Evolutionary conservation across 305 asterid species (phyloP), one percentile per base, ranked within the genome.

Genomic region (Rubia tinctorum): DNA sequence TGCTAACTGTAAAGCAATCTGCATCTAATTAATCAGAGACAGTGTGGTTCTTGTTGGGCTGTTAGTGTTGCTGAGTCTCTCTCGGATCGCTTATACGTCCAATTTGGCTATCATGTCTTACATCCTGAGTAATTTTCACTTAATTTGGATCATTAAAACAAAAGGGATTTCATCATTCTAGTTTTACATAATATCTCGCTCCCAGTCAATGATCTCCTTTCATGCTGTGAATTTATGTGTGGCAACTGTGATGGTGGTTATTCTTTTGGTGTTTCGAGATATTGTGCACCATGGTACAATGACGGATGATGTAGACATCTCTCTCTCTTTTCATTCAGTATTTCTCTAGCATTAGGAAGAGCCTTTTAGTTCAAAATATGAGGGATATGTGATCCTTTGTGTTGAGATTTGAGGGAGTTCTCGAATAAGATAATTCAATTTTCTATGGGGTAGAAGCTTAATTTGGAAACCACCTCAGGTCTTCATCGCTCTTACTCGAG

Each of bases 31-130:
- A 75, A 34, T 75, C 84, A 94, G 97, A 98, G 99, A 63, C 98
- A 94, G 63, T 94, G 99, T 82, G 98, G 98, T 80, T 90, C 98
- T 74, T 91, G 99, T 75, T 94, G 98, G 99, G 99, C 98, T 49
- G 91, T 91, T 81, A 98, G 87, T 40, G 98, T 98, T 30, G 96
- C 84, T 59, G 98, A 91, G 83, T 83, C 92, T 20, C 91, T 94
- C 75, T 86, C 97, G 8, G 98, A 94, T 78, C 97, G 98, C 66
- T 94, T 94, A 82, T 94, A 98, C 82, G 86, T 92, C 77, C 86
- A 83, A 51, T 90, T 89, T 68, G 87, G 34, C 42, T 66, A 58
- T 77, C 66, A 44, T 37, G 34, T n/a, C n/a, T n/a, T n/a, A n/a
- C n/a, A n/a, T n/a, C 30, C 9, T 27, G 15, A 37, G 51, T 17